Evolutionary conservation across 129 eudicot genomes (phyloP).

Genomic region (Apium graveolens): DNA sequence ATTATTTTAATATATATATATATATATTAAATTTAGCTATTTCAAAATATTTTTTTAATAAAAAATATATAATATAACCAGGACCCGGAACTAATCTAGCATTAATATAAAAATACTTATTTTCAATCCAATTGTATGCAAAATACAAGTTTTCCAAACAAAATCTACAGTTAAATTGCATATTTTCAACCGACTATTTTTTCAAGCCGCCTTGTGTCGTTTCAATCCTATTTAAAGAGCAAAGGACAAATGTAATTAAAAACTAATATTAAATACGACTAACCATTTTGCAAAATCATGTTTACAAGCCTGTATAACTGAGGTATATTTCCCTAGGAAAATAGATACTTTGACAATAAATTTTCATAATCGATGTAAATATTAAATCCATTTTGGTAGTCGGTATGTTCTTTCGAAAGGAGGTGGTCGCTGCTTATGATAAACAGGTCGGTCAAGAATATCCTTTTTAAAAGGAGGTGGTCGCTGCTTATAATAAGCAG

Average conservation of each 20-base stretch:
- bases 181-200: neutral
- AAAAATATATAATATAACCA: too few species aligned
- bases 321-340: neutral
- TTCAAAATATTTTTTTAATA: too few species aligned
- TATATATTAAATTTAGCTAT: too few species aligned
- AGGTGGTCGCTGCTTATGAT: neutral
- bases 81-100: too few species aligned
- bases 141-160: too few species aligned
- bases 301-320: neutral
- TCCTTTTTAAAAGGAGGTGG: neutral
- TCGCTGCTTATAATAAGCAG: constrained; percentile 8
- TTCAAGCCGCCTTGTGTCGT: too few species aligned
- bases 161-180: too few species aligned
- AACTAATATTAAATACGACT: neutral
- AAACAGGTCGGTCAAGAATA: constrained; percentile 1
- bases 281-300: neutral
- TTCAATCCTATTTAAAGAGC: neutral
- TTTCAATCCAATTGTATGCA: too few species aligned
- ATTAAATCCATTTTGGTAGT: neutral
- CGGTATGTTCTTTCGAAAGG: neutral
- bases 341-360: neutral
- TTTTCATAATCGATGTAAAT: neutral
- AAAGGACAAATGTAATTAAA: neutral
- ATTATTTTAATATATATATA: too few species aligned
- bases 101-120: too few species aligned